phyloP scores from a whole-genome alignment of 768 basidiomycete genomes.

The Lactifluus rugatus region DNA sequence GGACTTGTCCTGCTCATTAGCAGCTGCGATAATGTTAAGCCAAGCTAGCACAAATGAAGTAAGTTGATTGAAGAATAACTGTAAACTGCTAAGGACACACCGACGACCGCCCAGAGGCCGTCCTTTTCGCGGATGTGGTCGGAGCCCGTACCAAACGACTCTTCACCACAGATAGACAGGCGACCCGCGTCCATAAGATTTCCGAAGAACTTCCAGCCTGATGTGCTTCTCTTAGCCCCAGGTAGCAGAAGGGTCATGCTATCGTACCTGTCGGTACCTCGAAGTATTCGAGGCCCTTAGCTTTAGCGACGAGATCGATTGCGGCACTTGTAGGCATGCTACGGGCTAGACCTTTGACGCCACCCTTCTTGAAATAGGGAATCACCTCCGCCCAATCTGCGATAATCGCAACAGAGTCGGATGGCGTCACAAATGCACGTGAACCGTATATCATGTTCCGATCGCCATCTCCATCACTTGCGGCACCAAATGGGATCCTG shows the following conservation, averaged over 20 bases:
- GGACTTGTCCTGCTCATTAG: slow-evolving; percentile 50
- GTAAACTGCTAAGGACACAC: slow-evolving; percentile 36
- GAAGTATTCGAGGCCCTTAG: slow-evolving; percentile 85
- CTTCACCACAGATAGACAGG: slow-evolving; percentile 97
- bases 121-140: slow-evolving; percentile 99
- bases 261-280: slow-evolving; percentile 89
- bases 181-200: slow-evolving; percentile 99
- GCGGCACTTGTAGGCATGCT: slow-evolving; percentile 98
- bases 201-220: slow-evolving; percentile 99
- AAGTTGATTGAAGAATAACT: neutral
- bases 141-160: slow-evolving; percentile 99
- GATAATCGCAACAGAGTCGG: slow-evolving; percentile 97
- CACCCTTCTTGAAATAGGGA: slow-evolving; percentile 84
- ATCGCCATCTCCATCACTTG: slow-evolving; percentile 96
- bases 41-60: slow-evolving; percentile 49
- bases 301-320: slow-evolving; percentile 91
- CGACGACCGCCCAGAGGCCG: slow-evolving; percentile 94
- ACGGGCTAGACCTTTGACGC: slow-evolving; percentile 91
- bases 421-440: slow-evolving; percentile 95
- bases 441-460: slow-evolving; percentile 99
- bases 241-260: neutral
- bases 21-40: slow-evolving; percentile 93
- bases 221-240: neutral
- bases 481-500: slow-evolving; percentile 87
- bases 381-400: slow-evolving; percentile 92